Evolutionary conservation across 2,329 filamentous ascomycete species (phyloP).

Genomic region (Boeremia exigua): DNA sequence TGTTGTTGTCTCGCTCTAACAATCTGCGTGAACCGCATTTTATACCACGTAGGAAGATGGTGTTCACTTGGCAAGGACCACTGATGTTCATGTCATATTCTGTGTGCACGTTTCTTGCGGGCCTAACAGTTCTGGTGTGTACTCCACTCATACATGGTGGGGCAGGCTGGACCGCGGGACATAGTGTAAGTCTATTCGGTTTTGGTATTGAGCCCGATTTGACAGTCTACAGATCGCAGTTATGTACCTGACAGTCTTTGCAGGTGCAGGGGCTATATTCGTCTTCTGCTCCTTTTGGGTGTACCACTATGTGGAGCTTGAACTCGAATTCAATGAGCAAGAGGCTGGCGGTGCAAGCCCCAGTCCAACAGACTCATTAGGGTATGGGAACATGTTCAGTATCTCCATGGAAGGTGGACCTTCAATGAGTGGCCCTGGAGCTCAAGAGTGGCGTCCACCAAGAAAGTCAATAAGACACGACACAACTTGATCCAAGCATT

Average conservation of each 20-base stretch:
- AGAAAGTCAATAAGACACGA: neutral
- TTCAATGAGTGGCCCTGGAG: neutral
- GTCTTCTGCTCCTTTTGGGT: neutral
- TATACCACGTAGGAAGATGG: constrained; percentile 16
- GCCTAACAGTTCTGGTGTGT: neutral
- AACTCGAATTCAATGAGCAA: neutral
- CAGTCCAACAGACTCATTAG: neutral
- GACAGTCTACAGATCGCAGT: neutral
- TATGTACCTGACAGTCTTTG: neutral
- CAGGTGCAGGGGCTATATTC: neutral
- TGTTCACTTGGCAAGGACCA: constrained; percentile 23
- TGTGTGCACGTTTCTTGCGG: constrained; percentile 12
- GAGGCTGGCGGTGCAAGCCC: neutral
- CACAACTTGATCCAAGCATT: neutral
- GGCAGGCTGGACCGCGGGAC: neutral
- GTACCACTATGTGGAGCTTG: neutral
- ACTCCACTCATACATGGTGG: neutral
- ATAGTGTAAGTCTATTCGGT: neutral
- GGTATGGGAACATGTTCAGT: neutral
- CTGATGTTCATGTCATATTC: constrained; percentile 27
- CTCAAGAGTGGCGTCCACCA: neutral
- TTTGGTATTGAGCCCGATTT: neutral
- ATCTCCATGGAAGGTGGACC: neutral
- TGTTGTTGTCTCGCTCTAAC: neutral
- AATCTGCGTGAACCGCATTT: neutral